Evolutionary conservation across 768 basidiomycete genomes (phyloP).

Genomic region (Tylopilus felleus): DNA sequence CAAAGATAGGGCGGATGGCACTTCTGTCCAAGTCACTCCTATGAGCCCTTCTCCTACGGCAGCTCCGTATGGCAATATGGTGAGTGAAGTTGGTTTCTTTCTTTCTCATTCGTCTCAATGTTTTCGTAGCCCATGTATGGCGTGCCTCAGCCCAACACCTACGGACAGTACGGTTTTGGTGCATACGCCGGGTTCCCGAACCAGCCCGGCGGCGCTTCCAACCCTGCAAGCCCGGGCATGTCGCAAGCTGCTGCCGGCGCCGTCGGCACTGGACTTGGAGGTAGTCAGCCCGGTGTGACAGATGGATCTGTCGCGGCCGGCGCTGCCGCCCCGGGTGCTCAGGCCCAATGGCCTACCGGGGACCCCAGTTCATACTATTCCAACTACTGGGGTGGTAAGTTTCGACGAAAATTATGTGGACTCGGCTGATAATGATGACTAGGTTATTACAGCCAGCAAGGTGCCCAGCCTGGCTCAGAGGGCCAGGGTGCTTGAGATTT

Average conservation of each 20-base stretch:
- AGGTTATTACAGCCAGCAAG: slow-evolving; percentile 85
- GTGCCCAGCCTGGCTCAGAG: slow-evolving; percentile 54
- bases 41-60: slow-evolving; percentile 61
- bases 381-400: slow-evolving; percentile 81
- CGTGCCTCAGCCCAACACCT: slow-evolving; percentile 78
- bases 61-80: slow-evolving; percentile 78
- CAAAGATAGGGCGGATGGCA: slow-evolving; percentile 84
- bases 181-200: slow-evolving; percentile 70
- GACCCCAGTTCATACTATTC: slow-evolving; percentile 76
- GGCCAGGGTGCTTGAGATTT: slow-evolving; percentile 41
- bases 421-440: slow-evolving; percentile 14
- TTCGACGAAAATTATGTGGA: background rate
- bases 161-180: slow-evolving; percentile 73
- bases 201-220: slow-evolving; percentile 50
- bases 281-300: slow-evolving; percentile 53
- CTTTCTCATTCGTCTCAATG: background rate
- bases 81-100: slow-evolving; percentile 25
- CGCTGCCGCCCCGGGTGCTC: slow-evolving; percentile 54
- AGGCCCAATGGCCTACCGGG: slow-evolving; percentile 73
- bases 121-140: slow-evolving; percentile 76
- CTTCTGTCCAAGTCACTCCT: slow-evolving; percentile 45
- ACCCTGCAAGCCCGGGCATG: slow-evolving; percentile 39
- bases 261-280: slow-evolving; percentile 53
- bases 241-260: slow-evolving; percentile 57
- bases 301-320: slow-evolving; percentile 48